Base-by-base conservation (phyloP, 1,139 yeast species). In the Candida albicans region DNA sequence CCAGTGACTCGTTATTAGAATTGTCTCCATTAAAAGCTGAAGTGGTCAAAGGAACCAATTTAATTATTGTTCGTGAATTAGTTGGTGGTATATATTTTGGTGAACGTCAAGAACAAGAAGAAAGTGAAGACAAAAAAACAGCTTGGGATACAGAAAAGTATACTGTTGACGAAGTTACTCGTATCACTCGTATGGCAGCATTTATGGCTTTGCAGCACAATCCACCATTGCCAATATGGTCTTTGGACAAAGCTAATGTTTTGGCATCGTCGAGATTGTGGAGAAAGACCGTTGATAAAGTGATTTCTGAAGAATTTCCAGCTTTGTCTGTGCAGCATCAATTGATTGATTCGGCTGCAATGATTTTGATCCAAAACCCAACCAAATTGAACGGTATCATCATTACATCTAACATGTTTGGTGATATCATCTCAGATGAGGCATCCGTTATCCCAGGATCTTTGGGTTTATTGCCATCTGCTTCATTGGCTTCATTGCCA, bases 81-180 rank as follows among this genome's bases (percentile, higher is more conserved):
- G 97, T 93, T 28, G 99, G 99, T 48, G 99, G 99, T 53, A 93
- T 93, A 53, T 93, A 93, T 73, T 93, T 93, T 62, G 99, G 99
- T 52, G 95, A 89, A 59, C 82, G 98, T 68, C 80, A 80, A 59
- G 99, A 93, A 72, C 97, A 90, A 61, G 87, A 83, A 41, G 95
- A 93, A 40, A 77, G 81, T 41, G 87, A 87, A 41, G 75, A 72
- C 54, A 58, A 62, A 24, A 54, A 64, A 47, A 79, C 81, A 45
- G 99, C 99, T 27, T 82, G 93, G 79, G 99, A 93, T 64, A 88
- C 96, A 45, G 98, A 93, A 68, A 79, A 87, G 54, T 93, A 93
- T 70, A 74, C 93, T 32, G 96, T 90, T 31, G 78, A 84, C 35
- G 99, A 93, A 70, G 96, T 93, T 41, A 84, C 89, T 63, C 82